Base-by-base conservation (phyloP, 345 rosid genomes). In the Citropsis articulata region DNA sequence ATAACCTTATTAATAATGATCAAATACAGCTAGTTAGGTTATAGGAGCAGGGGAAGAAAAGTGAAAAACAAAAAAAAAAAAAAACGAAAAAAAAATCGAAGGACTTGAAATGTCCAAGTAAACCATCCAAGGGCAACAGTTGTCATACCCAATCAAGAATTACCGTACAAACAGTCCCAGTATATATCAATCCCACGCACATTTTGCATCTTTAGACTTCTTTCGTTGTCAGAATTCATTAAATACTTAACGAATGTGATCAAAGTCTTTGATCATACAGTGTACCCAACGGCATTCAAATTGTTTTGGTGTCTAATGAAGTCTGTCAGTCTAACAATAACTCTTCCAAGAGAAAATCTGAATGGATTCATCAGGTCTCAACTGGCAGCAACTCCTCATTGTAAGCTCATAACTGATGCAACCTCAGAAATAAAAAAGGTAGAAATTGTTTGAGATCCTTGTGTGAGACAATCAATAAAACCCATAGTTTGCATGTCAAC, bases 321-420 rank as follows among this genome's bases (percentile, higher is more conserved):
- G 80, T 71, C 69, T n/a, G 59, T 73, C 18, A 66, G 74, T 65
- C 83, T 72, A 66, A 68, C 38, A 76, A 78, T 80, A 73, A 48
- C 38, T 74, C 33, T 69, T 50, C 28, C 42, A n/a, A 72, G 42
- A 21, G 72, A 66, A 25, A 74, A 71, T 62, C 67, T 14, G 73
- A 81, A 72, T 73, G 71, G 42, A 30, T 14, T 69, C 71, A 55
- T 27, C 68, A 16, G 77, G 76, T 28, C 64, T 76, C 75, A 28
- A 38, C 53, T 56, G 72, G 75, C 82, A n/a, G 76, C 72, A 38
- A 71, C 66, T 67, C 79, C 62, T 77, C 83, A 72, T 30, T 77
- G 38, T 30, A 27, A 21, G 81, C 87, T 82, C 77, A 81, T 78
- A 75, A 71, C 50, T 28, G 82, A 86, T 79, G 85, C 88, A 80